phyloP scores from a whole-genome alignment of 495 filamentous ascomycete species.

The Geopyxis carbonaria region DNA sequence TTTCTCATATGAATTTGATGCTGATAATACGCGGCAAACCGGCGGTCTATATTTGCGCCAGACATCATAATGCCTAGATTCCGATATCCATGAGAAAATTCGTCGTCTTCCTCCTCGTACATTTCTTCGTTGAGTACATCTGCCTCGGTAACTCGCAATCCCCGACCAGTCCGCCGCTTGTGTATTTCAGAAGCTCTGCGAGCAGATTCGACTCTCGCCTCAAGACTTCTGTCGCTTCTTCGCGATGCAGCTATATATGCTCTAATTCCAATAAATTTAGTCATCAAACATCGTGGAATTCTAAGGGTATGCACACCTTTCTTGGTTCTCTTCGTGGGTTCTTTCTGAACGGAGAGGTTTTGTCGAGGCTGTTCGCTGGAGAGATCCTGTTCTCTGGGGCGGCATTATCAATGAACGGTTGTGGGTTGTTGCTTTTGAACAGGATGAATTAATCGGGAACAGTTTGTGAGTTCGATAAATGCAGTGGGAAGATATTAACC shows the following conservation, averaged over 20 bases:
- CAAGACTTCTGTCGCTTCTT: constrained; percentile 70
- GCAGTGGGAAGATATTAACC: too few relatives aligned
- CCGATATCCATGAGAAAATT: constrained; percentile 36
- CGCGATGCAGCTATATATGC: constrained; percentile 94
- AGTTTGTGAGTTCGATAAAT: too few relatives aligned
- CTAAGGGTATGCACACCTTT: constrained; percentile 38
- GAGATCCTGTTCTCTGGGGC: constrained; percentile 18
- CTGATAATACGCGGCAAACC: constrained; percentile 40
- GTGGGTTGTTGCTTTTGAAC: too few relatives aligned
- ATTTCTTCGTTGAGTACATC: constrained; percentile 88
- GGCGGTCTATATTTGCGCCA: constrained; percentile 36
- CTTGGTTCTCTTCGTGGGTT: constrained; percentile 80
- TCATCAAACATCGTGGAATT: constrained; percentile 3
- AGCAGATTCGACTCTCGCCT: constrained; percentile 80
- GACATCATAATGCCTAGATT: constrained; percentile 37
- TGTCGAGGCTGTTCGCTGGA: not conserved
- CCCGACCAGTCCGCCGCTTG: constrained; percentile 71
- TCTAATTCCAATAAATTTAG: constrained; percentile 28
- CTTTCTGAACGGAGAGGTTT: constrained; percentile 41
- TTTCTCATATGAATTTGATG: constrained; percentile 42
- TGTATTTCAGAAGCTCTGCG: constrained; percentile 77
- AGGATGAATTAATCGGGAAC: too few relatives aligned
- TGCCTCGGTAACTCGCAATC: constrained; percentile 65
- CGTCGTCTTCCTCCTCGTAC: constrained; percentile 92
- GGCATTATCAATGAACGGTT: too few relatives aligned